Percentiles rank a stretch among this genome's conserved stretches.
Evolutionary conservation across 1,139 yeast species (phyloP).

Genomic region (Suhomyces atakaporum): DNA sequence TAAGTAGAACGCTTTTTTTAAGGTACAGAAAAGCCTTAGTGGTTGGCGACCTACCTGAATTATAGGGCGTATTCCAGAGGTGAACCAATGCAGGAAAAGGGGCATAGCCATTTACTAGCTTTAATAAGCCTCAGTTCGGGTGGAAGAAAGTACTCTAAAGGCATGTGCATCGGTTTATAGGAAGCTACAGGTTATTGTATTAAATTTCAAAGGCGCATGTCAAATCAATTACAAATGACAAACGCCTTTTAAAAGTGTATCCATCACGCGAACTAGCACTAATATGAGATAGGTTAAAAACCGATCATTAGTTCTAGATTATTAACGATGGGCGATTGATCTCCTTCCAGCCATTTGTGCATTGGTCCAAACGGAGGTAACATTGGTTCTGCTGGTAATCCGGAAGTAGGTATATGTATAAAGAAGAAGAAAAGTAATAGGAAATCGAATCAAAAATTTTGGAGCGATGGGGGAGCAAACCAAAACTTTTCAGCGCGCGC

Average conservation of each 20-base stretch:
- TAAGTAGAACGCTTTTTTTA: not conserved
- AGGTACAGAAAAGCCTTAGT: not conserved
- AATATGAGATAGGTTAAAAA: slow-evolving; percentile 5
- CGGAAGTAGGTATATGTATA: slow-evolving; percentile 45
- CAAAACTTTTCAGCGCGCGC: not conserved
- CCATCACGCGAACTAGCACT: slow-evolving; percentile 51
- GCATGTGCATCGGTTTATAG: no score
- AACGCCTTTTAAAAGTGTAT: slow-evolving; percentile 23
- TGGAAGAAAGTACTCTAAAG: no score
- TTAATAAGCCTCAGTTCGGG: not conserved
- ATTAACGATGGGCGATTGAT: slow-evolving; percentile 38
- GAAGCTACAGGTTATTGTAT: no score
- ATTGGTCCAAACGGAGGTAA: slow-evolving; percentile 39
- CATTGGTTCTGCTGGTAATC: slow-evolving; percentile 54
- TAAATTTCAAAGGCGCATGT: not conserved
- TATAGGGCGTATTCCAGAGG: not conserved
- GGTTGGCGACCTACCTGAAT: not conserved
- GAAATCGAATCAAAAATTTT: not conserved
- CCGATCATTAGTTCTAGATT: slow-evolving; percentile 27
- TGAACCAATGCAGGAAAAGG: not conserved
- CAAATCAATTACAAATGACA: not conserved
- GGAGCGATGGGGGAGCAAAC: slow-evolving; percentile 4
- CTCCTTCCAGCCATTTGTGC: slow-evolving; percentile 60
- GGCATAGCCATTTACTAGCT: not conserved
- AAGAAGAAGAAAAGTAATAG: slow-evolving; percentile 18